phyloP scores from a whole-genome alignment of 371 early-diverging fungal genomes.

The Blastocladiella emersonii region DNA sequence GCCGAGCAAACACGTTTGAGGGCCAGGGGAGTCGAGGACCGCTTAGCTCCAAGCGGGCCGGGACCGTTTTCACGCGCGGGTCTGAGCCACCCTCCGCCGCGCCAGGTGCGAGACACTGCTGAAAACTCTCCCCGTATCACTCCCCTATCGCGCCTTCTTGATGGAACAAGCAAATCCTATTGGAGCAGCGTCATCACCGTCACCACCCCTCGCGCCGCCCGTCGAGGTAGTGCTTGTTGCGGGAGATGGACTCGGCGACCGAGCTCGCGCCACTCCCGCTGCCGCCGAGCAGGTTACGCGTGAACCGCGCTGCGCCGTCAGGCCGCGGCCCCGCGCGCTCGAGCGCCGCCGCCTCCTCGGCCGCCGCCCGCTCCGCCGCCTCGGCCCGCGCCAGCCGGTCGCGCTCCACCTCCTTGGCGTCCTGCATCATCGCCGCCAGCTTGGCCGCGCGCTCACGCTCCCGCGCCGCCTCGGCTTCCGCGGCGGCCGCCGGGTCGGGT shows the following conservation, averaged over 20 bases:
- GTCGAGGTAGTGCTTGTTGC: background rate
- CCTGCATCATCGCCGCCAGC: background rate
- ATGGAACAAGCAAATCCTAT: no score
- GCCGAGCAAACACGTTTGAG: no score
- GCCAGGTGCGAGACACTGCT: no score
- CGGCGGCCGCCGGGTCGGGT: background rate
- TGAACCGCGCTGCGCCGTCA: background rate
- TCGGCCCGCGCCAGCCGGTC: background rate
- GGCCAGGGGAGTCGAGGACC: no score
- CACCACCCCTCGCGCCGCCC: no score
- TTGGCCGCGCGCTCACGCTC: background rate
- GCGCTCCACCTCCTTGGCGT: background rate
- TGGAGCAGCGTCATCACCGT: no score
- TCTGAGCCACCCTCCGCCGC: no score
- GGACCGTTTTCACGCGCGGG: no score
- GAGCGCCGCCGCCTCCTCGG: background rate
- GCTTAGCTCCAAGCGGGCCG: no score
- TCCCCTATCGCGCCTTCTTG: no score
- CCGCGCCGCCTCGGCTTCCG: background rate
- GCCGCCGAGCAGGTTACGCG: background rate
- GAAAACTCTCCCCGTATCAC: no score
- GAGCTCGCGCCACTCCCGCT: background rate
- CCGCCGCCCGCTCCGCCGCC: background rate
- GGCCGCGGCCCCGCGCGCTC: background rate
- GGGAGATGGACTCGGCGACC: background rate